Evolutionary conservation across 768 basidiomycete species (phyloP), one percentile per base, ranked within the genome.

Genomic region (Gelatoporia subvermispora): DNA sequence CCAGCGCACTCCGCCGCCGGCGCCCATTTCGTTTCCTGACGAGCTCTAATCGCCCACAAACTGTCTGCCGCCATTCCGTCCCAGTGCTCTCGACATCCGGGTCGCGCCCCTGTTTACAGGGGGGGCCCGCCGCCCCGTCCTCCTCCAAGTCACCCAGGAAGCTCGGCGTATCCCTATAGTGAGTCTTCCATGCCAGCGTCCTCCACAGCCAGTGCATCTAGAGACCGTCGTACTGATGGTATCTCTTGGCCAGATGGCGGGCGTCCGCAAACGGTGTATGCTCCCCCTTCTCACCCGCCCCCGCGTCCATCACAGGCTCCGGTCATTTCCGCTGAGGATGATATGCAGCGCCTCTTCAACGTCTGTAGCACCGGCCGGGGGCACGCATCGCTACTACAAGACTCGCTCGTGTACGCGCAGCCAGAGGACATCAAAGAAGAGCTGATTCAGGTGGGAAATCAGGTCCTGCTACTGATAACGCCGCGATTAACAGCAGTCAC

Each of bases 351-450:
- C 20, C 66, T 94, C 39, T 81, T 88, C 58, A 81, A 89, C 54
- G 90, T 93, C 60, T 92, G 90, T 66, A 83, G 78, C 50, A 81
- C 91, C 38, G 92, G 84, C 2, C 77, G 78, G 50, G 85, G 85
- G 20, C 90, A 91, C 57, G 91, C 93, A 0, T 72, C 74, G 40
- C 59, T 94, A 3, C 71, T 95, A 17, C 75, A 77, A 22, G 81
- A 93, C 60, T 78, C 88, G 0, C 67, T 94, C 41, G 74, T 75
- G 0, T 79, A 77, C 41, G 81, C 84, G 17, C 81, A 75, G 53
- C 85, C 87, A 0, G 83, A 86, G 45, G 82, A 88, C 45, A 60
- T 92, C 42, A 74, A 69, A 57, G 69, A 60, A 28, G 55, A 55
- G 11, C 43, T 63, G 13, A 53, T 60, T 7, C 53, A 60, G 52